Conservation (phyloP, 2,329 filamentous ascomycete species). For the Neophaeococcomyces aloes region DNA sequence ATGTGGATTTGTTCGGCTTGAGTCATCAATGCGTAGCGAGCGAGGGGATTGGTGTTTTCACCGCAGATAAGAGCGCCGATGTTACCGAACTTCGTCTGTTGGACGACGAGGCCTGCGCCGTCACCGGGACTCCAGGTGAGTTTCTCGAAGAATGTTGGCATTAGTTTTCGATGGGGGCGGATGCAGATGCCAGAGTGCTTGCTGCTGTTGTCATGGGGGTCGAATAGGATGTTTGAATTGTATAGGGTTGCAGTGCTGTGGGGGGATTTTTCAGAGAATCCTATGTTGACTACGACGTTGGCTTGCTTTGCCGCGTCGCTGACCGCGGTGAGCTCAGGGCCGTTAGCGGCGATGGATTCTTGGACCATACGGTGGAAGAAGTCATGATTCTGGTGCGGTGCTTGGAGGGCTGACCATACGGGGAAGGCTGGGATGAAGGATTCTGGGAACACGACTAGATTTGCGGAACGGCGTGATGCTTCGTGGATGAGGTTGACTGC, state of each 20-base stretch:
- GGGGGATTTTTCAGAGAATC: constrained; percentile 40
- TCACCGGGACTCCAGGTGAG: constrained; percentile 45
- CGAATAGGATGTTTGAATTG: constrained; percentile 44
- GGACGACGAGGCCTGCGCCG: constrained; percentile 39
- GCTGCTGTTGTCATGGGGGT: constrained; percentile 41
- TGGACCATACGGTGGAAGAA: constrained; percentile 39
- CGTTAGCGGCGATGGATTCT: constrained; percentile 38
- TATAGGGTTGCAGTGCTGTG: constrained; percentile 39
- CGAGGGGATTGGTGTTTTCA: constrained; percentile 49
- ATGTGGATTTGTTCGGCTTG: constrained; percentile 48
- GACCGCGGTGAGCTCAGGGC: constrained; percentile 37
- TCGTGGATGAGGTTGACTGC: constrained; percentile 36
- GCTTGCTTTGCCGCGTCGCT: constrained; percentile 30
- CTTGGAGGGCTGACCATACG: constrained; percentile 38
- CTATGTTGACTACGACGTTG: constrained; percentile 37
- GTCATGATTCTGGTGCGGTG: constrained; percentile 42
- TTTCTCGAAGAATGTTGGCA: constrained; percentile 49
- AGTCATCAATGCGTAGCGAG: constrained; percentile 42
- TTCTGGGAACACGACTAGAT: constrained; percentile 46
- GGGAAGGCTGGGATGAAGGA: constrained; percentile 45
- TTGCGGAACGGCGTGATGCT: constrained; percentile 35
- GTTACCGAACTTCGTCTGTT: constrained; percentile 36
- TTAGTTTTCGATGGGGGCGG: too few relatives aligned
- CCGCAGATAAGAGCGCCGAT: constrained; percentile 46
- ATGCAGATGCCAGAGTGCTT: too few relatives aligned